Evolutionary conservation across 1,284 basidiomycete species (phyloP).

Genomic region (Jaminaea rosea): DNA sequence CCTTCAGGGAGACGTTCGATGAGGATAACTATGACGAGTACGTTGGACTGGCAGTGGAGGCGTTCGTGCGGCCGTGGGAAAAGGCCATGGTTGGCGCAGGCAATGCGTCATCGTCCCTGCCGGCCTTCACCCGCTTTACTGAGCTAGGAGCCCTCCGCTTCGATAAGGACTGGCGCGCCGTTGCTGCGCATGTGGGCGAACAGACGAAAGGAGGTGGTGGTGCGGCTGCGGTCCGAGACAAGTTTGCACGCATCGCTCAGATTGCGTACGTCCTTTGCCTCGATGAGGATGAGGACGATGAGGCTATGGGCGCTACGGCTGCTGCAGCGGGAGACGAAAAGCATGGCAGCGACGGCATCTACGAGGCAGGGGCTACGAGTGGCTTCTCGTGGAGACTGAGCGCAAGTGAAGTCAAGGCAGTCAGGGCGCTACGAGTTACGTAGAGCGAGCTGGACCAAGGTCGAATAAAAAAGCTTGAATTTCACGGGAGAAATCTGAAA

Average conservation of each 20-base stretch:
- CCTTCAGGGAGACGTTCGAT: slow-evolving; percentile 56
- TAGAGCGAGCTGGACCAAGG: too few species aligned
- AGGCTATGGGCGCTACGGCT: slow-evolving; percentile 78
- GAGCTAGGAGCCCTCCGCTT: slow-evolving; percentile 94
- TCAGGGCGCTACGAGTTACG: slow-evolving; percentile 16
- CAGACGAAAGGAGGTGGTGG: slow-evolving; percentile 55
- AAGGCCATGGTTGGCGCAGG: slow-evolving; percentile 59
- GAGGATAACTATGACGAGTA: slow-evolving; percentile 77
- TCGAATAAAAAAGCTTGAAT: too few species aligned
- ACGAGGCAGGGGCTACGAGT: neutral
- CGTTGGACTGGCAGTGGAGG: slow-evolving; percentile 73
- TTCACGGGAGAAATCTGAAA: too few species aligned
- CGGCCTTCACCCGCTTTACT: neutral
- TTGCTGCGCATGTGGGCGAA: slow-evolving; percentile 70
- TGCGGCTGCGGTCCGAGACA: slow-evolving; percentile 69
- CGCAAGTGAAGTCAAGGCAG: slow-evolving; percentile 26
- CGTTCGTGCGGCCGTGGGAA: slow-evolving; percentile 86
- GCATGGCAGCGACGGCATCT: neutral
- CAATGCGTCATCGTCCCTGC: neutral
- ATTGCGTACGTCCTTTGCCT: slow-evolving; percentile 84
- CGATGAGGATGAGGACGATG: slow-evolving; percentile 54
- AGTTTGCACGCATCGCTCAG: slow-evolving; percentile 83
- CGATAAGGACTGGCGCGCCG: slow-evolving; percentile 79
- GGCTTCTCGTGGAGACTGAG: slow-evolving; percentile 37
- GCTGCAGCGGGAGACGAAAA: slow-evolving; percentile 60